phyloP scores from a whole-genome alignment of 225 moss, liverwort and hornwort species.

The Physcomitrellopsis africana region DNA sequence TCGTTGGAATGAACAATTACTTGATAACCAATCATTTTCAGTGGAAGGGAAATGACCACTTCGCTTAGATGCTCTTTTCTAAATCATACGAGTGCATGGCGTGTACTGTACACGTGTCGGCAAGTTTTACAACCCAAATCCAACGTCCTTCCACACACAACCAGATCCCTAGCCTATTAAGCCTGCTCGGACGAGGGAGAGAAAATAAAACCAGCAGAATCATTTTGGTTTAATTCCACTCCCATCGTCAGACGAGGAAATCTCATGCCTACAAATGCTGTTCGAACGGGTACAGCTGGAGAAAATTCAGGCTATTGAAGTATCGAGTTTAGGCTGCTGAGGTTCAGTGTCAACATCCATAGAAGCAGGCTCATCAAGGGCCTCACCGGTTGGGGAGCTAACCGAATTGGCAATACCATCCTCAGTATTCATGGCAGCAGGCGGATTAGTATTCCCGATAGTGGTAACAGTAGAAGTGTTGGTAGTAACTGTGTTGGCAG shows the following conservation, averaged over 20 bases:
- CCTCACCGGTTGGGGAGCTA: conserved; percentile 27
- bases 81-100: conserved; percentile 47
- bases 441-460: conserved; percentile 12
- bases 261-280: conserved; percentile 61
- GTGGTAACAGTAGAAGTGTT: conserved; percentile 5
- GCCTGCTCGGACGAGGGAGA: conserved; percentile 56
- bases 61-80: conserved; percentile 10
- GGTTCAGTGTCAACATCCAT: conserved; percentile 40
- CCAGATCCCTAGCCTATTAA: conserved; percentile 66
- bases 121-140: conserved; percentile 57
- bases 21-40: conserved; percentile 4
- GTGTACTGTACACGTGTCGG: conserved; percentile 58
- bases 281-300: no score
- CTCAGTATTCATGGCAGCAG: conserved; percentile 27
- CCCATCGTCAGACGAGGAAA: conserved; percentile 58
- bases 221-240: conserved; percentile 61
- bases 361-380: conserved; percentile 37
- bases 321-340: conserved; percentile 17
- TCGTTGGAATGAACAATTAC: conserved; percentile 5
- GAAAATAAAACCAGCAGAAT: conserved; percentile 55
- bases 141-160: conserved; percentile 64
- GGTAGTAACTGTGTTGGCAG: conserved; percentile 4
- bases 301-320: conserved; percentile 11
- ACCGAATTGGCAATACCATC: conserved; percentile 25
- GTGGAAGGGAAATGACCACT: conserved; percentile 8